A percentile compares a stretch with the other conserved stretches of the same genome.
phyloP scores from a whole-genome alignment of 2,329 filamentous ascomycete species.

The Truncatella angustata region DNA sequence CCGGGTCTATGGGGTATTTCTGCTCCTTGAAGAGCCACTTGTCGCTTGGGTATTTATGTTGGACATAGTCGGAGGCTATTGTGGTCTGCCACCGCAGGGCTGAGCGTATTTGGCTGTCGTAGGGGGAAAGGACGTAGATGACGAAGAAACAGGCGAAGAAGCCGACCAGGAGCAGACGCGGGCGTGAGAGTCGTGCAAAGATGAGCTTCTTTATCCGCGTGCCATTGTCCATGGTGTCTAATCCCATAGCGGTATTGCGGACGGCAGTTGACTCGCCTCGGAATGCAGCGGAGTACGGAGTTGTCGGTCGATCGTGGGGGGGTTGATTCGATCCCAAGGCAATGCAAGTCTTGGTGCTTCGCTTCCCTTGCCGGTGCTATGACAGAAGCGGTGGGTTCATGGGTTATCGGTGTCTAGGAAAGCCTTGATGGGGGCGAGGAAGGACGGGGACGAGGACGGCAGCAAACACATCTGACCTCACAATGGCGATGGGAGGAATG shows the following conservation, averaged over 20 bases:
- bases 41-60: conserved; percentile 31
- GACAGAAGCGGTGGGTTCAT: neutral
- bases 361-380: neutral
- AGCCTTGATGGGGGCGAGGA: too few relatives aligned
- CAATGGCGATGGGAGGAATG: too few relatives aligned
- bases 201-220: conserved; percentile 8
- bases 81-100: conserved; percentile 29
- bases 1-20: conserved; percentile 42
- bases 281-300: conserved; percentile 1
- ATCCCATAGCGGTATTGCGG: conserved; percentile 9
- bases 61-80: conserved; percentile 26
- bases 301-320: neutral
- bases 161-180: conserved; percentile 25
- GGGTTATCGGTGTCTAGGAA: too few relatives aligned
- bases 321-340: too few relatives aligned
- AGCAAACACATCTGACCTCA: neutral
- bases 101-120: conserved; percentile 26
- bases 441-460: too few relatives aligned
- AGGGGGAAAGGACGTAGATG: conserved; percentile 26
- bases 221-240: conserved; percentile 7
- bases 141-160: conserved; percentile 23
- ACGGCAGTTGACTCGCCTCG: too few relatives aligned
- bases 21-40: conserved; percentile 39
- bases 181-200: conserved; percentile 22
- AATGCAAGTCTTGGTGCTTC: neutral